Evolutionary conservation across 2,329 filamentous ascomycete genomes (phyloP), one percentile per base, ranked within the genome.

Genomic region (Hypoxylon rubiginosum): DNA sequence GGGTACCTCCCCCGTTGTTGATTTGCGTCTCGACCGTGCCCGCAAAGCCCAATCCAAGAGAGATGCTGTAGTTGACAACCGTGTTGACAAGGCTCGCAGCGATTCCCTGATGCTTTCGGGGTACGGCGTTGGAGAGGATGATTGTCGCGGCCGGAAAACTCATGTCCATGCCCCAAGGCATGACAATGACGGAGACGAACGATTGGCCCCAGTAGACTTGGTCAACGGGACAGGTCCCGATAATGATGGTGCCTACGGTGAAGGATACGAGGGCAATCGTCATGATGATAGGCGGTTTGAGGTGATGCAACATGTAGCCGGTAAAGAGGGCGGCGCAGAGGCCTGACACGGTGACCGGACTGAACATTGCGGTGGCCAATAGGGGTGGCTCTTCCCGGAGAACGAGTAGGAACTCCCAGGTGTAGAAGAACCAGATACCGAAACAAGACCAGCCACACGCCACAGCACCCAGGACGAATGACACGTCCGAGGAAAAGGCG

Each of bases 11-110:
- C 8, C 72, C 72, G 11, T 72, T 69, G 34, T 64, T 70, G n/a
- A 74, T 67, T 19, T 75, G 66, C 26, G 66, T 62, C 39, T 75
- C 72, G 24, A 76, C 69, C 0, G 83, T 86, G 0, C 84, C 85
- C 0, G 85, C 86, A 50, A 89, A 80, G 0, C 86, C 86, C 1
- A 88, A 75, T 0, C 83, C 84, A 11, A 87, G 75, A 1, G 82
- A 84, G 43, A 88, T 88, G 60, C 80, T 82, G 70, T 88, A 89
- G 71, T 89, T 88, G 52, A 89, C 82, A 21, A 87, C 77, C 0
- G 85, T 88, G 54, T 82, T 85, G 55, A 88, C 83, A 30, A 89
- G 72, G 24, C 80, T 83, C 0, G 76, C 76, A 2, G 70, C 76
- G 34, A 77, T 74, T 1, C 75, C 76, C 43, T 78, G 76, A 46